Conservation (phyloP, 78 protist genomes). For the Pigoraptor vietnamica region DNA sequence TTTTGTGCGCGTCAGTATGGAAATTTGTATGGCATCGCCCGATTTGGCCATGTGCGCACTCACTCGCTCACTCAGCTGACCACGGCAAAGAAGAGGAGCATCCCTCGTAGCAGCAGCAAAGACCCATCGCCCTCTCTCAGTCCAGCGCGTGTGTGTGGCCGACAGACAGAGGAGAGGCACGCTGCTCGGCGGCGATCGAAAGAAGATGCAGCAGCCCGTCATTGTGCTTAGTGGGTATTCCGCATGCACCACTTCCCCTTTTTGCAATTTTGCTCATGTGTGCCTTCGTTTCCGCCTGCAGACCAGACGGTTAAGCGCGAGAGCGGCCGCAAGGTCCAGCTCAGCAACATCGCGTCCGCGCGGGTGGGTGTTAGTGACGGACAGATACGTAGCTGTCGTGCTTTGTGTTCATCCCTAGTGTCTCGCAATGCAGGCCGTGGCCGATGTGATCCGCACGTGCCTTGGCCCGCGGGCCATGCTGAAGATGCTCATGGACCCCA, state of each 20-base stretch:
- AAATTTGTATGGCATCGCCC: not conserved
- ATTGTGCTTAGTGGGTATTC: not conserved
- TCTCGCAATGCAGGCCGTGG: constrained; percentile 60
- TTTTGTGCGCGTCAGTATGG: not conserved
- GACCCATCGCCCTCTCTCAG: too few relatives aligned
- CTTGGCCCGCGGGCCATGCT: constrained; percentile 99
- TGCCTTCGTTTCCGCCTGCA: too few relatives aligned
- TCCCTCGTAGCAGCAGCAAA: not conserved
- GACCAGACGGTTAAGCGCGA: constrained; percentile 73
- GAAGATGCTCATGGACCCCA: constrained; percentile 86
- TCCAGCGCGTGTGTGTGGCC: too few relatives aligned
- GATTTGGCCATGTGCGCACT: too few relatives aligned
- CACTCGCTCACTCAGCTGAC: not conserved
- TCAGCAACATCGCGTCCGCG: constrained; percentile 87
- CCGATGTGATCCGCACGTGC: constrained; percentile 94
- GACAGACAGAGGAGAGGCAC: too few relatives aligned
- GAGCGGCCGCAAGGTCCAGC: constrained; percentile 86
- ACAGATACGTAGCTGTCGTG: too few relatives aligned
- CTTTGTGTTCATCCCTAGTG: not conserved
- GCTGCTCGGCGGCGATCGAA: too few relatives aligned
- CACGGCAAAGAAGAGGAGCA: not conserved
- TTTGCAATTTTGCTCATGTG: not conserved
- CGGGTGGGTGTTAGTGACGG: constrained; percentile 60
- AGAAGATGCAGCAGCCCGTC: not conserved
- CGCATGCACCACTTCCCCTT: too few relatives aligned